These are phyloP conservation scores for Byssochlamys sp. DNA, from an alignment of 2,329 filamentous ascomycete species.

Conservation along the genomic window DNA sequence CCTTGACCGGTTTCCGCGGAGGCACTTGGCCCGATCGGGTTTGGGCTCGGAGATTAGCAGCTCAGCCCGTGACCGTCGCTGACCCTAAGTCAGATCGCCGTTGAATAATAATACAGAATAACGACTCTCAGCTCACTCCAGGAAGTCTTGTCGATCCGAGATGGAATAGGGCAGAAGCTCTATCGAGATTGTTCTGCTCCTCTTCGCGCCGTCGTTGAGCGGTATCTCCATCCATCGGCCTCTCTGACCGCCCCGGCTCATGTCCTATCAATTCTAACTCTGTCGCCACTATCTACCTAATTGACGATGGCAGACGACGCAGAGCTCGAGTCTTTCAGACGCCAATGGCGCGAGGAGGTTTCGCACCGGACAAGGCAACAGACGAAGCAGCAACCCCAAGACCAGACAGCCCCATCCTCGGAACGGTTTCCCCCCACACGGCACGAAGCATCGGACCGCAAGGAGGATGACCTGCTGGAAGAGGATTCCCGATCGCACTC, in stretches of 20 bases:
- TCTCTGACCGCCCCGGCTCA: background rate
- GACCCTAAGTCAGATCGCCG: constrained; percentile 1
- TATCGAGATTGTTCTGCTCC: background rate
- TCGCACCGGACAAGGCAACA: constrained; percentile 35
- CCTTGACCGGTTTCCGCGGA: constrained; percentile 14
- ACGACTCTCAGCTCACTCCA: too few species aligned
- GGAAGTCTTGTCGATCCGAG: background rate
- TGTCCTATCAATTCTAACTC: background rate
- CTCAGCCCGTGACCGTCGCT: background rate
- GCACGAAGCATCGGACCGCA: constrained; percentile 29
- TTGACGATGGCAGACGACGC: constrained; percentile 42
- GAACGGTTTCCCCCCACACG: constrained; percentile 29
- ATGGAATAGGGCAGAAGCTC: background rate
- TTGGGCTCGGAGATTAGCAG: constrained; percentile 10
- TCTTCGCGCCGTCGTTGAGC: background rate
- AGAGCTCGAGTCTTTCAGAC: constrained; percentile 77
- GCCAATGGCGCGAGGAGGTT: constrained; percentile 78
- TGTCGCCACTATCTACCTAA: constrained; percentile 5
- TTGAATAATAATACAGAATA: background rate
- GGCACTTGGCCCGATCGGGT: constrained; percentile 13
- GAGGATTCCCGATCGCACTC: constrained; percentile 13
- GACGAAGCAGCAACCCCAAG: constrained; percentile 7
- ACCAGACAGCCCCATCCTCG: constrained; percentile 10
- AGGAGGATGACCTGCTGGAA: constrained; percentile 24
- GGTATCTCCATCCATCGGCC: background rate